Evolutionary conservation across 192 early-diverging fungal genomes (phyloP).

Genomic region (Gamsiella multidivaricata): DNA sequence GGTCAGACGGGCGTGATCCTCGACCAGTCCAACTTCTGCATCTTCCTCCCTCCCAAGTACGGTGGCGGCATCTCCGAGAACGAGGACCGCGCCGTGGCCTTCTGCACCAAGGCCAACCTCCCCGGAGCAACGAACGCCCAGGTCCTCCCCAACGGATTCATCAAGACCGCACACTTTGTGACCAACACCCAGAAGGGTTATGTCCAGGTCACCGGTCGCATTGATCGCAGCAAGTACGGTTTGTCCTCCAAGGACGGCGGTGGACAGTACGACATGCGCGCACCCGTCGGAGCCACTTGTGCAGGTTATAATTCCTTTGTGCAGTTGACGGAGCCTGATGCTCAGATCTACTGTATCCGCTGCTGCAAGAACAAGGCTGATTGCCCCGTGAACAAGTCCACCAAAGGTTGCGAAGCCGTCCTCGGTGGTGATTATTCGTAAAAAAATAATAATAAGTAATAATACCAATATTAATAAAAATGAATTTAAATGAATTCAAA

Average conservation of each 20-base stretch:
- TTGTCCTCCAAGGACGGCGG: constrained; percentile 57
- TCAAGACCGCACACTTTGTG: constrained; percentile 55
- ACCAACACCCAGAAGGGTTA: constrained; percentile 28
- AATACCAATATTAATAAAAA: background rate
- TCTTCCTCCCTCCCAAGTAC: constrained; percentile 41
- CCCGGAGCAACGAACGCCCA: constrained; percentile 51
- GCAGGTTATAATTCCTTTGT: constrained; percentile 54
- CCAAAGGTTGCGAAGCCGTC: constrained; percentile 29
- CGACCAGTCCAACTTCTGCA: constrained; percentile 25
- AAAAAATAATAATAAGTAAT: background rate
- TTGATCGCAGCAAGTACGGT: constrained; percentile 52
- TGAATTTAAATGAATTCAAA: background rate
- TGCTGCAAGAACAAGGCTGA: constrained; percentile 47
- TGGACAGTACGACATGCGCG: constrained; percentile 61
- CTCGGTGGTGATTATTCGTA: constrained; percentile 25
- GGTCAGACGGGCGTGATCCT: constrained; percentile 28
- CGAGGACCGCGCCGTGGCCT: constrained; percentile 46
- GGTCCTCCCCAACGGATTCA: constrained; percentile 52
- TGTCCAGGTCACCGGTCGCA: constrained; percentile 64
- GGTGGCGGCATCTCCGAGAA: constrained; percentile 31
- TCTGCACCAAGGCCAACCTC: constrained; percentile 35
- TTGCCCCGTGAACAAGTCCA: constrained; percentile 26
- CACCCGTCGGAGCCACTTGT: constrained; percentile 55
- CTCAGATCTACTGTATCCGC: constrained; percentile 57
- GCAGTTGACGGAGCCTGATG: constrained; percentile 55